phyloP scores from a whole-genome alignment of 148 eudicot species.

The Camellia sinensis region DNA sequence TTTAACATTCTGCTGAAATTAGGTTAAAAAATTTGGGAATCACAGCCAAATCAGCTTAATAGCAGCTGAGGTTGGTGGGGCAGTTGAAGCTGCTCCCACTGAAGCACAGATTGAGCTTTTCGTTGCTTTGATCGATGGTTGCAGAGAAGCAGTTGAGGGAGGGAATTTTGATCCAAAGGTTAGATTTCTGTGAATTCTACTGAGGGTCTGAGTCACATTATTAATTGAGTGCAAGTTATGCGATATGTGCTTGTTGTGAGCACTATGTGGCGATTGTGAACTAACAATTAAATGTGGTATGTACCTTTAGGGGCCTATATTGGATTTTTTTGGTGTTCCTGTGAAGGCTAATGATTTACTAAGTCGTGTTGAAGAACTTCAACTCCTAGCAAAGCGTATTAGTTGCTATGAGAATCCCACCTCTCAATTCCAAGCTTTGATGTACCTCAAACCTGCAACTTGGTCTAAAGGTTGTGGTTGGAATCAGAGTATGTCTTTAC shows the following conservation, averaged over 20 bases:
- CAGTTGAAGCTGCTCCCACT: constrained; percentile 79
- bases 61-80: constrained; percentile 89
- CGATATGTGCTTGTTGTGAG: constrained; percentile 3
- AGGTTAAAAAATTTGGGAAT: constrained; percentile 97
- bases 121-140: constrained; percentile 88
- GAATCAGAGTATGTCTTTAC: constrained; percentile 77
- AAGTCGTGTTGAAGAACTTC: constrained; percentile 89
- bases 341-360: constrained; percentile 91
- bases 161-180: constrained; percentile 74
- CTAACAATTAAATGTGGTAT: constrained; percentile 5
- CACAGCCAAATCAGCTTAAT: constrained; percentile 78
- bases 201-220: neutral
- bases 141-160: constrained; percentile 77
- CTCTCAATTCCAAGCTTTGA: constrained; percentile 78
- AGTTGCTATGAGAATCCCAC: constrained; percentile 70
- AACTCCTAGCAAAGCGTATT: constrained; percentile 81
- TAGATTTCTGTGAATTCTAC: neutral
- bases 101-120: constrained; percentile 93
- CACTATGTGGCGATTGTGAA: neutral
- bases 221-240: neutral
- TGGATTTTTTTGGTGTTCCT: constrained; percentile 97
- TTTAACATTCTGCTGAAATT: constrained; percentile 8
- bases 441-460: constrained; percentile 87
- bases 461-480: constrained; percentile 99
- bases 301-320: constrained; percentile 63